A percentile compares a stretch with the other conserved stretches of the same genome.
Evolutionary conservation across 2,329 filamentous ascomycete species (phyloP).

Genomic region (Aspergillus sp.): DNA sequence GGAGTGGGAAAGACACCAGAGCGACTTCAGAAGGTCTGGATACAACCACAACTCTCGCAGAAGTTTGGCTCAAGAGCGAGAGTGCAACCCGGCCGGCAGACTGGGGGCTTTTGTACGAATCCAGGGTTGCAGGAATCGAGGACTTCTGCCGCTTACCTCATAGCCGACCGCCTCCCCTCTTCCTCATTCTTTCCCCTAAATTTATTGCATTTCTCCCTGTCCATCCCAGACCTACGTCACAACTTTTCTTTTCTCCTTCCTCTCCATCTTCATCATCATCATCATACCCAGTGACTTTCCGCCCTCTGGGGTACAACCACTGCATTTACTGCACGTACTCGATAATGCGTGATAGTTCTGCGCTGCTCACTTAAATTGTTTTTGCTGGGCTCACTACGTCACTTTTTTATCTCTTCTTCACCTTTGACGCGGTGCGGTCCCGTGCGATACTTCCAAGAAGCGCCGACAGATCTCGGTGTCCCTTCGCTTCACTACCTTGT

Average conservation of each 20-base stretch:
- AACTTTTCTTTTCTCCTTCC: constrained; percentile 29
- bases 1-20: not conserved
- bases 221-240: constrained; percentile 40
- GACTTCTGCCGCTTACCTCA: constrained; percentile 24
- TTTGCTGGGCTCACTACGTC: constrained; percentile 35
- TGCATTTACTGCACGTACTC: constrained; percentile 2
- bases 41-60: not conserved
- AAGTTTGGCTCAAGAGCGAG: not conserved
- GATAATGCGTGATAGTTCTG: constrained; percentile 12
- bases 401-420: not conserved
- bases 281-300: constrained; percentile 11
- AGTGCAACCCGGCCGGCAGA: constrained; percentile 18
- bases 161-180: constrained; percentile 28
- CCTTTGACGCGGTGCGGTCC: not conserved
- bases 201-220: constrained; percentile 23
- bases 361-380: constrained; percentile 29
- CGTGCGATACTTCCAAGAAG: constrained; percentile 4
- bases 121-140: constrained; percentile 23
- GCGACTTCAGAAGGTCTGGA: not conserved
- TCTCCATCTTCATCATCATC: constrained; percentile 10
- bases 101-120: constrained; percentile 22
- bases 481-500: constrained; percentile 2
- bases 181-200: constrained; percentile 27
- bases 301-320: constrained; percentile 9
- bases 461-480: not conserved